Evolutionary conservation across 352 stramenopile genomes (phyloP).

Genomic region (Paralagenidium karlingii): DNA sequence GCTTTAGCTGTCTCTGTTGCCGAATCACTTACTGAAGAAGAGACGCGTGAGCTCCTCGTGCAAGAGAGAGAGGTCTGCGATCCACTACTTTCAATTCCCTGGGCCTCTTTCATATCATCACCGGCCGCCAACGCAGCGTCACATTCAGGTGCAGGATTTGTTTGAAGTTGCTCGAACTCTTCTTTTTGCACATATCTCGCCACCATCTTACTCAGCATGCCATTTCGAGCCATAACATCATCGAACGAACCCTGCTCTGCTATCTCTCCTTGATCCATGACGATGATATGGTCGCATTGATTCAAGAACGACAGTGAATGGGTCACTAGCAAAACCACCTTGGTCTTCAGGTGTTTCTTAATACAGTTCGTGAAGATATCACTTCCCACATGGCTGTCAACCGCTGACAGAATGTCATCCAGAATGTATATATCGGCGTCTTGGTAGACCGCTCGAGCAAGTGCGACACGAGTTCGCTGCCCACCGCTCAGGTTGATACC

Average conservation of each 20-base stretch:
- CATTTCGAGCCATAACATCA: conserved; percentile 31
- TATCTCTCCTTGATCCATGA: conserved; percentile 39
- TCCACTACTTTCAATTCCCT: conserved; percentile 14
- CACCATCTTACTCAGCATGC: conserved; percentile 39
- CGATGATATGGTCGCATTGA: conserved; percentile 44
- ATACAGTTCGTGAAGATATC: conserved; percentile 22
- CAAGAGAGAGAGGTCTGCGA: conserved; percentile 6
- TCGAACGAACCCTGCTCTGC: conserved; percentile 46
- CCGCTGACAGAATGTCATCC: conserved; percentile 48
- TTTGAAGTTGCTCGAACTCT: conserved; percentile 22
- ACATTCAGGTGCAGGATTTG: conserved; percentile 11
- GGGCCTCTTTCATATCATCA: too few species aligned
- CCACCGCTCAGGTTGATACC: conserved; percentile 80
- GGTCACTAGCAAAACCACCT: conserved; percentile 13
- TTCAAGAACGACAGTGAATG: conserved; percentile 29
- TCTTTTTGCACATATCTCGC: conserved; percentile 47
- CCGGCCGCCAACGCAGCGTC: conserved; percentile 8
- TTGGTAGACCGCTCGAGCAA: conserved; percentile 49
- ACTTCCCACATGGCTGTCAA: conserved; percentile 36
- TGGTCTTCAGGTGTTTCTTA: conserved; percentile 4
- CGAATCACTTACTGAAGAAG: too few species aligned
- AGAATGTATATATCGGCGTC: conserved; percentile 40
- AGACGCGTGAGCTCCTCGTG: too few species aligned
- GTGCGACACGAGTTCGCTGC: conserved; percentile 55
- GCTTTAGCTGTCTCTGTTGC: conserved; percentile 12